phyloP scores from a whole-genome alignment of 495 filamentous ascomycete genomes.

The Neurospora cerealis region DNA sequence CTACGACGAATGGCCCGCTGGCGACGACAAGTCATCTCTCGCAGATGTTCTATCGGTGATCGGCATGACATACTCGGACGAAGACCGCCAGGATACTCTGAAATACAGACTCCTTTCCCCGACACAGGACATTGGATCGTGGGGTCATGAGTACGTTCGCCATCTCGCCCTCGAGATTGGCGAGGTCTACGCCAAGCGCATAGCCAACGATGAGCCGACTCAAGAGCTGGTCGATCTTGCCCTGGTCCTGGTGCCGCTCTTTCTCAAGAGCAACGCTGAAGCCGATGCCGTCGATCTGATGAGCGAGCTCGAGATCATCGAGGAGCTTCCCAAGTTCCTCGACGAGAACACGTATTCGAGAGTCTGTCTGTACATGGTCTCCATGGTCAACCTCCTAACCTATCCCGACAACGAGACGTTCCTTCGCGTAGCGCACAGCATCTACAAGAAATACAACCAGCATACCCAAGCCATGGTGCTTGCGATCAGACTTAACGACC shows the following conservation, averaged over 20 bases:
- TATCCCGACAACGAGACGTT: constrained; percentile 96
- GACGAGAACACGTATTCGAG: constrained; percentile 90
- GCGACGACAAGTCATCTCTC: constrained; percentile 76
- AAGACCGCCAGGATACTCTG: constrained; percentile 87
- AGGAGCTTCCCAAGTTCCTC: constrained; percentile 76
- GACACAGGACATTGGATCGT: constrained; percentile 85
- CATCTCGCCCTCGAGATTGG: constrained; percentile 95
- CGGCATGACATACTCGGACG: constrained; percentile 98
- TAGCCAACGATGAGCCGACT: constrained; percentile 44
- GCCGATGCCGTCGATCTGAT: constrained; percentile 95
- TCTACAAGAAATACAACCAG: constrained; percentile 87
- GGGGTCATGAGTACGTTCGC: constrained; percentile 97
- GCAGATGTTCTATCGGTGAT: constrained; percentile 96
- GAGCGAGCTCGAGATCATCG: constrained; percentile 94
- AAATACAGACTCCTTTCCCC: constrained; percentile 89
- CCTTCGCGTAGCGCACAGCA: constrained; percentile 77
- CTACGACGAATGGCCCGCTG: constrained; percentile 79
- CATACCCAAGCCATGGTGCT: constrained; percentile 87
- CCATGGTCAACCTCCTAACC: constrained; percentile 95
- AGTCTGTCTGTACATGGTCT: constrained; percentile 97
- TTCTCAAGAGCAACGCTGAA: constrained; percentile 94
- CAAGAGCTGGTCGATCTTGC: constrained; percentile 77
- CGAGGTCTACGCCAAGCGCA: constrained; percentile 75
- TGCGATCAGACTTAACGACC: constrained; percentile 85
- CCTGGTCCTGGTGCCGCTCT: constrained; percentile 78